Base-by-base conservation (phyloP, 2,329 filamentous ascomycete genomes). In the Aureobasidium sp. region DNA sequence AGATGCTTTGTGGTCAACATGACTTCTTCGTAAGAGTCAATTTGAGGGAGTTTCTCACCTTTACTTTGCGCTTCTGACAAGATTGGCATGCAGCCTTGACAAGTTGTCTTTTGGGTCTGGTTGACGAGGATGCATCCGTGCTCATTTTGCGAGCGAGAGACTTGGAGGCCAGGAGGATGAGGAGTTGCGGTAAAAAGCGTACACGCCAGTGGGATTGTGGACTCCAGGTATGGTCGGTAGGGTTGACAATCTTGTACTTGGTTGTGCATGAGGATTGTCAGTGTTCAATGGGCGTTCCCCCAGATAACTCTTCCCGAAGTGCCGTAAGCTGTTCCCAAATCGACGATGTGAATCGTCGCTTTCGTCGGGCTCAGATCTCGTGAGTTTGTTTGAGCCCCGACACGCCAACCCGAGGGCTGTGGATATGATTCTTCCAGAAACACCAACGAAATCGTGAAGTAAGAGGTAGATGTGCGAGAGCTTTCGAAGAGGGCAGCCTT, bases 31-130 rank as follows among this genome's bases (percentile, higher is more conserved):
- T 35, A 0, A n/a, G 21, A 53, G 19, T n/a, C 33, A 31, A 13
- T 21, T 23, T 9, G 2, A 15, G 21, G 13, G 4, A 21, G 25
- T 25, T n/a, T n/a, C 47, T 53, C 8, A 60, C 57, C 31, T 60
- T 60, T 4, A 60, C 57, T 46, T 60, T 60, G n/a, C 57, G 57
- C 10, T 43, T 50, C 21, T 60, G 57, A 54, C 57, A 60, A 21
- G 38, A 50, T 8, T 60, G 46, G 10, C 57, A 53, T 11, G 57
- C 57, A 19, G 57, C 57, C 37, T 60, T 60, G 46, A 60, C 57
- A 19, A 51, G 35, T 15, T 60, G 57, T 53, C 57, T 19, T 46
- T 46, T 60, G 37, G 57, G 57, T 51, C 40, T 53, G 27, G n/a
- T 31, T 2, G 46, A 45, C 1, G 46, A 46, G 8, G 57, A 45